These are phyloP conservation scores for Biancaea sappan DNA, from an alignment of 306 rosid genomes.

Conservation along the genomic window DNA sequence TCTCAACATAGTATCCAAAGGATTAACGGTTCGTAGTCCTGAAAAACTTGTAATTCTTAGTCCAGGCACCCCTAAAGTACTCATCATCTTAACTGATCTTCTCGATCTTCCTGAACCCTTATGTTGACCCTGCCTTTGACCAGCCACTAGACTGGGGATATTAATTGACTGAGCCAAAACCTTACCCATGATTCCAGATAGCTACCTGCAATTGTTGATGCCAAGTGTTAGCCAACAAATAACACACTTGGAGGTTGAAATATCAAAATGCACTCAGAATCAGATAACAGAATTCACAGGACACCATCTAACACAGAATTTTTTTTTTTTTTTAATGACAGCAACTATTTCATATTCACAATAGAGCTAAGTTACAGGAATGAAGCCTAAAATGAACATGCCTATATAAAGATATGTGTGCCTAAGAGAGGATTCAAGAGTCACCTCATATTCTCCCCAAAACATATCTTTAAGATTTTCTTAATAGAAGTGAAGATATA, in stretches of 20 bases:
- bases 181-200: slow-evolving; percentile 52
- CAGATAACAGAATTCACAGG: background rate
- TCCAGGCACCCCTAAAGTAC: slow-evolving; percentile 37
- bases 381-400: background rate
- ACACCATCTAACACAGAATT: background rate
- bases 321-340: too few species aligned
- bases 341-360: background rate
- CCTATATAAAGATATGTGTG: background rate
- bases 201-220: slow-evolving; percentile 29
- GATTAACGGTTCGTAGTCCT: slow-evolving; percentile 54
- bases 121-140: slow-evolving; percentile 41
- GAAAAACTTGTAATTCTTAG: slow-evolving; percentile 50
- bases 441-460: background rate
- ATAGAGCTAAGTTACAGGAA: background rate
- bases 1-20: slow-evolving; percentile 48
- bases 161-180: slow-evolving; percentile 58
- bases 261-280: background rate
- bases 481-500: background rate
- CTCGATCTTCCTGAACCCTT: slow-evolving; percentile 46
- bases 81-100: slow-evolving; percentile 55
- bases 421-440: background rate
- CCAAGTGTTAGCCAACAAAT: slow-evolving; percentile 3
- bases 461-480: background rate
- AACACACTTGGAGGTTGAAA: background rate
- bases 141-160: slow-evolving; percentile 46